Conservation (phyloP, 139 green algal genomes). For the Nannochloris sp. region DNA sequence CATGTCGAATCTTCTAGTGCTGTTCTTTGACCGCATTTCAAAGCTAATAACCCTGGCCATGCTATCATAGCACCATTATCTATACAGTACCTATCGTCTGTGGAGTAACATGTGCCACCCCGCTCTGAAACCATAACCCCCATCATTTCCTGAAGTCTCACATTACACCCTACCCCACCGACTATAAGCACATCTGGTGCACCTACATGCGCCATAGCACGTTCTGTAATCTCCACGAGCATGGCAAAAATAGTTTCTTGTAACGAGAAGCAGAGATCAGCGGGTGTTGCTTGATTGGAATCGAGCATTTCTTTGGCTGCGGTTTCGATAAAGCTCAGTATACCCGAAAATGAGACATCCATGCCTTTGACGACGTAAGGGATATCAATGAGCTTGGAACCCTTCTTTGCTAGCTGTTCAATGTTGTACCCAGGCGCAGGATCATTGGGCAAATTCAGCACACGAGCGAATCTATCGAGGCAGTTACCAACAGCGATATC, state of each 20-base stretch:
- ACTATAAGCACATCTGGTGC: conserved; percentile 79
- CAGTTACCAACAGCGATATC: conserved; percentile 91
- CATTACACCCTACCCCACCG: conserved; percentile 88
- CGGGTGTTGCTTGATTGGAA: conserved; percentile 53
- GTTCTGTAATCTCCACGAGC: conserved; percentile 91
- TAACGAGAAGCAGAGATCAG: conserved; percentile 84
- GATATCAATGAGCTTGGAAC: conserved; percentile 65
- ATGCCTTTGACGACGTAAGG: conserved; percentile 93
- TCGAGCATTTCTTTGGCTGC: conserved; percentile 10
- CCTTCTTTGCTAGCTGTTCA: conserved; percentile 84
- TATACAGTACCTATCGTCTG: conserved; percentile 76
- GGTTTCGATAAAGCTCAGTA: conserved; percentile 66
- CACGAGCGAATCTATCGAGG: conserved; percentile 80
- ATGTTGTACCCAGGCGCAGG: conserved; percentile 88
- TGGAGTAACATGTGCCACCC: conserved; percentile 50
- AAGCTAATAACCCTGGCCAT: conserved; percentile 75
- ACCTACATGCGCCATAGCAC: conserved; percentile 81
- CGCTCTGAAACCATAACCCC: conserved; percentile 50
- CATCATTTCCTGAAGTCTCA: conserved; percentile 84
- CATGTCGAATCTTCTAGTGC: conserved; percentile 56
- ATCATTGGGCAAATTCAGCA: conserved; percentile 70
- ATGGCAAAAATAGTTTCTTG: conserved; percentile 91
- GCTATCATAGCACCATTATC: conserved; percentile 96
- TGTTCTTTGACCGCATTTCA: conserved; percentile 39
- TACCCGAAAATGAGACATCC: conserved; percentile 86